phyloP scores from a whole-genome alignment of 805 yeast species.

The Millerozyma miso region DNA sequence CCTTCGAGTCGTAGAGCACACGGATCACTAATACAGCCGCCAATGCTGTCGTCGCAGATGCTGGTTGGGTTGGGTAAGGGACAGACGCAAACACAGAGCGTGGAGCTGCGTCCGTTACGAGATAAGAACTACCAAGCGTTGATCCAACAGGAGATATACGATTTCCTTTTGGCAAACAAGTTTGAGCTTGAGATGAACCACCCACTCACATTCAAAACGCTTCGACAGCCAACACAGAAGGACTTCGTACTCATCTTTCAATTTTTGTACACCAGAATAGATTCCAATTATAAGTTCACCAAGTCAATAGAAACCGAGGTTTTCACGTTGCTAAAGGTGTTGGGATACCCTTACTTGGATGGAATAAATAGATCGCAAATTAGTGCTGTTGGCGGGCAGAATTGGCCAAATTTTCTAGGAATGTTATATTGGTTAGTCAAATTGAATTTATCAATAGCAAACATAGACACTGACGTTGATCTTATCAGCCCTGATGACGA shows the following conservation, averaged over 20 bases:
- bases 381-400: conserved; percentile 86
- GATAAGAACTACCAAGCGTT: conserved; percentile 64
- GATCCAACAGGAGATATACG: conserved; percentile 64
- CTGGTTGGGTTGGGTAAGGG: conserved; percentile 4
- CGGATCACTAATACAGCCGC: conserved; percentile 12
- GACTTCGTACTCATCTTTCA: conserved; percentile 77
- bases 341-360: conserved; percentile 78
- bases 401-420: conserved; percentile 81
- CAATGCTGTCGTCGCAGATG: conserved; percentile 10
- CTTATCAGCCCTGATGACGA: conserved; percentile 39
- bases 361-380: conserved; percentile 79
- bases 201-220: conserved; percentile 58
- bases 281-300: conserved; percentile 71
- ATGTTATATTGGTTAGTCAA: conserved; percentile 79
- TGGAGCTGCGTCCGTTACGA: conserved; percentile 74
- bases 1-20: conserved; percentile 27
- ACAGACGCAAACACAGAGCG: conserved; percentile 7
- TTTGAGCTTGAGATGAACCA: conserved; percentile 76
- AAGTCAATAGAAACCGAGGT: conserved; percentile 74
- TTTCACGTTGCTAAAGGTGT: conserved; percentile 55
- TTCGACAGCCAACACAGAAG: conserved; percentile 79
- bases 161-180: conserved; percentile 56
- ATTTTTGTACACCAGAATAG: conserved; percentile 71
- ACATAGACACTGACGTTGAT: conserved; percentile 27
- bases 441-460: conserved; percentile 36